Evolutionary conservation across 2,329 filamentous ascomycete species (phyloP).

Genomic region (Coleophoma crateriformis): DNA sequence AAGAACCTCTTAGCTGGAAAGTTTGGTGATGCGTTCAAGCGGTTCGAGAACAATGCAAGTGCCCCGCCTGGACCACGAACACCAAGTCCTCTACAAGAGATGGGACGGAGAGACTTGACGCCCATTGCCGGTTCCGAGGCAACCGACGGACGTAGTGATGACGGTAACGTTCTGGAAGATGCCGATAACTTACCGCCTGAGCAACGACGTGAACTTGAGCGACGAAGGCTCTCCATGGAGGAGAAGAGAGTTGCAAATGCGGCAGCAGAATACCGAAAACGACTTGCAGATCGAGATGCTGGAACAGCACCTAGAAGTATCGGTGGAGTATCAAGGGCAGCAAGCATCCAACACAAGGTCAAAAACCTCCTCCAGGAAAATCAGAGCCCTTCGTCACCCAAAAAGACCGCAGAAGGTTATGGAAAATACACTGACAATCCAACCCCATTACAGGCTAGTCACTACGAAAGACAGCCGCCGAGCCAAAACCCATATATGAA

Average conservation of each 20-base stretch:
- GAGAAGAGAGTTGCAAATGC: slow-evolving; percentile 85
- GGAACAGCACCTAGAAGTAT: slow-evolving; percentile 46
- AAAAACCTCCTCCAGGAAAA: slow-evolving; percentile 80
- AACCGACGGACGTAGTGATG: slow-evolving; percentile 62
- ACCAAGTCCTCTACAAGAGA: slow-evolving; percentile 33
- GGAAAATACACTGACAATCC: slow-evolving; percentile 69
- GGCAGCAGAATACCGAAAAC: slow-evolving; percentile 79
- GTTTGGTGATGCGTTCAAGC: slow-evolving; percentile 90
- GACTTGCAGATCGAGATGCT: slow-evolving; percentile 58
- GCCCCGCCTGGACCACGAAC: slow-evolving; percentile 34
- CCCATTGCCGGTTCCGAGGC: slow-evolving; percentile 74
- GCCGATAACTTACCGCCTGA: slow-evolving; percentile 75
- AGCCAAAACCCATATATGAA: slow-evolving; percentile 19
- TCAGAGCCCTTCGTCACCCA: slow-evolving; percentile 46
- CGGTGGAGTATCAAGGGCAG: slow-evolving; percentile 59
- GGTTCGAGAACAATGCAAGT: slow-evolving; percentile 61
- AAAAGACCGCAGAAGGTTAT: slow-evolving; percentile 81
- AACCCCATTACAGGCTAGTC: slow-evolving; percentile 8
- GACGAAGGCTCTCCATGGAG: slow-evolving; percentile 74
- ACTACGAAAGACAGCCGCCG: slow-evolving; percentile 10
- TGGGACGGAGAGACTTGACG: slow-evolving; percentile 42
- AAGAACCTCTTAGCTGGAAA: slow-evolving; percentile 82
- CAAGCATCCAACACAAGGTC: slow-evolving; percentile 88
- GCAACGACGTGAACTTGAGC: slow-evolving; percentile 84
- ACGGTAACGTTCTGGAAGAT: slow-evolving; percentile 58